Conservation (phyloP, 1,284 basidiomycete species). For the Mycosarcoma maydis region DNA sequence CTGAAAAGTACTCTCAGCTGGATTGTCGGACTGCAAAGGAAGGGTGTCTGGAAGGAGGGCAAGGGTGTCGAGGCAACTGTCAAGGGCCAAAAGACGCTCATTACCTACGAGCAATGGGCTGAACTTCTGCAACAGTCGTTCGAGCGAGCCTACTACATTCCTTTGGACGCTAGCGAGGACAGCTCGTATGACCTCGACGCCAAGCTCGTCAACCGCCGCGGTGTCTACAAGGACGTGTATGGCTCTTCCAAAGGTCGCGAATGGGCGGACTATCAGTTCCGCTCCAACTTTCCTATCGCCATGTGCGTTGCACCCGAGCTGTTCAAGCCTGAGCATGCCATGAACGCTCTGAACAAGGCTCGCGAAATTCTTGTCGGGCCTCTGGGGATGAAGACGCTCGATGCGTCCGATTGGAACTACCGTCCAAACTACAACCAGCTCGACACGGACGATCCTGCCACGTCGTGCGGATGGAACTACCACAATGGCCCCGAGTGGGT, state of each 20-base stretch:
- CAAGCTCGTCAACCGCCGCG: conserved; percentile 82
- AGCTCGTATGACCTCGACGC: conserved; percentile 77
- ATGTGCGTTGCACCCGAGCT: conserved; percentile 97
- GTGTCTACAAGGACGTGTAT: conserved; percentile 98
- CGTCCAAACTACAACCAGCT: conserved; percentile 60
- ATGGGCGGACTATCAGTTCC: conserved; percentile 91
- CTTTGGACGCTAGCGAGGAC: conserved; percentile 81
- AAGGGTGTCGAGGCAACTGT: conserved; percentile 83
- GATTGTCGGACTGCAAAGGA: conserved; percentile 76
- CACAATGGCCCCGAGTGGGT: conserved; percentile 86
- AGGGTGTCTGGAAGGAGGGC: conserved; percentile 77
- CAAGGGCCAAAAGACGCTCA: conserved; percentile 75
- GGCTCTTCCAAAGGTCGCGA: conserved; percentile 71
- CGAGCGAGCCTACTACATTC: conserved; percentile 89
- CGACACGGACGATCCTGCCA: conserved; percentile 47
- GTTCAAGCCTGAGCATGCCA: conserved; percentile 82
- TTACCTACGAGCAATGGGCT: conserved; percentile 91
- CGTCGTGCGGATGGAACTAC: conserved; percentile 58
- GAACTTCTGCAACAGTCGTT: conserved; percentile 85
- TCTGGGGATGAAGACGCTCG: conserved; percentile 61
- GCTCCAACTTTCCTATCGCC: conserved; percentile 85
- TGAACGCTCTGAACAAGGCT: conserved; percentile 70
- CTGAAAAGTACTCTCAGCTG: conserved; percentile 91
- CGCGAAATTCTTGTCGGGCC: conserved; percentile 50
- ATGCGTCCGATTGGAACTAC: conserved; percentile 60